A percentile compares a stretch with the other conserved stretches of the same genome.
These are phyloP conservation scores for Phaseolus lunatus DNA, from an alignment of 306 rosid species.

Conservation along the genomic window DNA sequence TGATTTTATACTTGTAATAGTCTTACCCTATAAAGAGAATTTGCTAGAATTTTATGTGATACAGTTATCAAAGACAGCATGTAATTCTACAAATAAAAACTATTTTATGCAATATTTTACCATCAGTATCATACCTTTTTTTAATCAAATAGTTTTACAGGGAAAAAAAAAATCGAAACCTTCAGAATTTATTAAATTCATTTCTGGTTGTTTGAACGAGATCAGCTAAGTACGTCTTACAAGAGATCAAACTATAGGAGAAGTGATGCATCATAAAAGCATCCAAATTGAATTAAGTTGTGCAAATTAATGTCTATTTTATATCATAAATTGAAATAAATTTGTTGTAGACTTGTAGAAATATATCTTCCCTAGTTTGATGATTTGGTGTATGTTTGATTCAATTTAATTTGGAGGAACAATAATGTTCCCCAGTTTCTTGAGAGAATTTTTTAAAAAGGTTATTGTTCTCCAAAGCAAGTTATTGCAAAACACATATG, in stretches of 20 bases:
- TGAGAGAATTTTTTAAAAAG: neutral
- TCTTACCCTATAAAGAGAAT: neutral
- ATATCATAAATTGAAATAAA: neutral
- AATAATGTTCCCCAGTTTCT: neutral
- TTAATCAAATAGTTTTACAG: conserved; percentile 6
- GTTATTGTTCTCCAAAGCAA: neutral
- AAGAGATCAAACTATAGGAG: neutral
- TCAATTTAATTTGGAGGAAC: neutral
- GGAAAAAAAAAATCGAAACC: conserved; percentile 16
- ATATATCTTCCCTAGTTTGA: neutral
- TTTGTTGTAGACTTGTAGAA: too few relatives aligned
- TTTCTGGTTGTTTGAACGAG: conserved; percentile 26
- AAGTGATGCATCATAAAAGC: conserved; percentile 14
- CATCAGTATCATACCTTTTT: neutral
- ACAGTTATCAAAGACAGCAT: neutral
- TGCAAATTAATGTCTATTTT: neutral
- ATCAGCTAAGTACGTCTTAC: neutral
- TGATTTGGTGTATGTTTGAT: neutral
- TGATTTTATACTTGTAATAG: neutral
- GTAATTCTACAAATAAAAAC: neutral
- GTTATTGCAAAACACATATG: neutral
- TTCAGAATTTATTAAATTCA: conserved; percentile 31
- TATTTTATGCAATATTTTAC: neutral
- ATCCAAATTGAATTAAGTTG: neutral
- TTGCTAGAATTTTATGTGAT: neutral